phyloP scores from a whole-genome alignment of 2,329 filamentous ascomycete genomes.

The Botrytis medusae region DNA sequence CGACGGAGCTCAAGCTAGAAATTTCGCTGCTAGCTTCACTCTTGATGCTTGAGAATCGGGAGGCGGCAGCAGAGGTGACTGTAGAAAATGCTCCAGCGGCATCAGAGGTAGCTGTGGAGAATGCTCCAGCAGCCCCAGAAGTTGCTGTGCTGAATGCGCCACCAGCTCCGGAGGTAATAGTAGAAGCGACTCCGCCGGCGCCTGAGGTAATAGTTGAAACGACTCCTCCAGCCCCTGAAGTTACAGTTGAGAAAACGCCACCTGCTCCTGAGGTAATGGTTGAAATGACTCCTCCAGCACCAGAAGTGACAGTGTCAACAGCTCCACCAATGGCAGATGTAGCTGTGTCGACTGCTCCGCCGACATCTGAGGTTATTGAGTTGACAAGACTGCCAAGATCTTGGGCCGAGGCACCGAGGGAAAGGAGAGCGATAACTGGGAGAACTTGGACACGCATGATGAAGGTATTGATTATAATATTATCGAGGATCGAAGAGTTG shows the following conservation, averaged over 20 bases:
- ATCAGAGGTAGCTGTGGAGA: background rate
- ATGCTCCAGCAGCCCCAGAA: background rate
- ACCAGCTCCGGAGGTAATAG: background rate
- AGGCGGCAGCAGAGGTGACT: slow-evolving; percentile 8
- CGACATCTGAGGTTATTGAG: slow-evolving; percentile 11
- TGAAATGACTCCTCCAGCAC: background rate
- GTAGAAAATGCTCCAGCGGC: background rate
- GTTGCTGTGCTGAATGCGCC: background rate
- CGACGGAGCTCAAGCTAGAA: slow-evolving; percentile 15
- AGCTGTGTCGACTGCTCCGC: background rate
- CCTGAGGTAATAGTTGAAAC: background rate
- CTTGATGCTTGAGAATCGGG: background rate
- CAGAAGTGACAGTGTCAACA: background rate
- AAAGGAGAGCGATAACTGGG: slow-evolving; percentile 16
- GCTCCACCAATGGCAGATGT: background rate
- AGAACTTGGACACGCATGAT: slow-evolving; percentile 22
- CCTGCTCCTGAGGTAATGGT: background rate
- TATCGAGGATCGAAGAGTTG: background rate
- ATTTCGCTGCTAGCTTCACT: slow-evolving; percentile 14
- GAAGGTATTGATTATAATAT: background rate
- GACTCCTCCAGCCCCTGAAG: background rate
- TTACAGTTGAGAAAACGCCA: slow-evolving; percentile 2
- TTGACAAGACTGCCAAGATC: background rate
- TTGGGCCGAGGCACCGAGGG: slow-evolving; percentile 1
- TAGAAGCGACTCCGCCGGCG: background rate